phyloP scores from a whole-genome alignment of 495 filamentous ascomycete genomes.

The Penicillium canariense region DNA sequence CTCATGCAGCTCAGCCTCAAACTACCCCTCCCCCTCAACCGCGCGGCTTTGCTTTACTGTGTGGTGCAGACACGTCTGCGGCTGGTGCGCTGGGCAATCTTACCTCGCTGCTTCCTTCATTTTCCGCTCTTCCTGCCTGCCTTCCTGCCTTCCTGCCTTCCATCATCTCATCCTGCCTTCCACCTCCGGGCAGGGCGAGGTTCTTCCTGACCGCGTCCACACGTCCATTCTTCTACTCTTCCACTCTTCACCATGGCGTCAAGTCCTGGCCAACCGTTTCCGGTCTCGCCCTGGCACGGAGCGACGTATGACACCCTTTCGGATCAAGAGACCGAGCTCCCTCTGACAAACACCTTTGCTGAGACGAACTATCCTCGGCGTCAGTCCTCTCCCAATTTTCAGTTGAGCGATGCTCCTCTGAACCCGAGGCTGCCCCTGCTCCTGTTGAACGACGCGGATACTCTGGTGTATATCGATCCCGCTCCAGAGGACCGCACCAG shows the following conservation, averaged over 20 bases:
- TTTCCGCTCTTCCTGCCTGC: background rate
- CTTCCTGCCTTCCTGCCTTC: background rate
- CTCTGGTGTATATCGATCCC: conserved; percentile 54
- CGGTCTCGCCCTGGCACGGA: background rate
- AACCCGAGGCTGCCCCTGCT: conserved; percentile 21
- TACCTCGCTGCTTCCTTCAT: no score
- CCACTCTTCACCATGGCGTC: background rate
- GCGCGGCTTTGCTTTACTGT: no score
- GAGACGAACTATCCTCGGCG: background rate
- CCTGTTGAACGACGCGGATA: conserved; percentile 45
- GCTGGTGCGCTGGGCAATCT: no score
- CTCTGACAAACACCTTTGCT: background rate
- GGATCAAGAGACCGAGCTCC: background rate
- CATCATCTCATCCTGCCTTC: background rate
- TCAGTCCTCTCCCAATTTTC: background rate
- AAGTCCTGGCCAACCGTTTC: background rate
- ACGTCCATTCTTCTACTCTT: background rate
- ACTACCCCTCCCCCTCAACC: no score
- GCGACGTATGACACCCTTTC: background rate
- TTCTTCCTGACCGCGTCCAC: no score
- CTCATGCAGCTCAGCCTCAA: conserved; percentile 1
- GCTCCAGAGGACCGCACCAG: conserved; percentile 28
- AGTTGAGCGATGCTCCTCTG: no score
- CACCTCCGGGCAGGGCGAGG: no score
- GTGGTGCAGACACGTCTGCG: no score